phyloP scores from a whole-genome alignment of 805 yeast genomes.

The Sugiyamaella smithiae region DNA sequence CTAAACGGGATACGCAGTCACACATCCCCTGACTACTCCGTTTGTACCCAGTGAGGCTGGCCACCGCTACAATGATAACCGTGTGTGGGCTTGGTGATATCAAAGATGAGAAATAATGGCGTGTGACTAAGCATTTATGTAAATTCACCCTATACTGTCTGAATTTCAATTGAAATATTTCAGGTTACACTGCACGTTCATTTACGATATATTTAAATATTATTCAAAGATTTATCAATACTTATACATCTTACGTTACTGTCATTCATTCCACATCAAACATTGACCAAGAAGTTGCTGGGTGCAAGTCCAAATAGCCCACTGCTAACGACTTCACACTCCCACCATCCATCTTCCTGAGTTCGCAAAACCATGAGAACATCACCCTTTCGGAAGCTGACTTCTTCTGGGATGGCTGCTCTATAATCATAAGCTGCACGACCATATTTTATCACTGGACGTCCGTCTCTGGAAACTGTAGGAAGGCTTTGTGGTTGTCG shows the following conservation, averaged over 20 bases:
- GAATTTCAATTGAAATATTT: too few species aligned
- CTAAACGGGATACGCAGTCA: slow-evolving; percentile 7
- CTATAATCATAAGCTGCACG: slow-evolving; percentile 57
- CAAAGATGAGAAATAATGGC: too few species aligned
- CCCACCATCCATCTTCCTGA: slow-evolving; percentile 79
- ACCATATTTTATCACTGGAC: slow-evolving; percentile 49
- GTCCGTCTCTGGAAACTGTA: slow-evolving; percentile 49
- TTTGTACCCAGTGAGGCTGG: too few species aligned
- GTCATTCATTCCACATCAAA: slow-evolving; percentile 8
- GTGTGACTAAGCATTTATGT: too few species aligned
- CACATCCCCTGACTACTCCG: neutral
- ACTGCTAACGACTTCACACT: slow-evolving; percentile 50
- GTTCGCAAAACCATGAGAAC: slow-evolving; percentile 48
- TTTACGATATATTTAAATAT: neutral
- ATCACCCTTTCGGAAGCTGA: slow-evolving; percentile 58
- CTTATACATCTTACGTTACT: too few species aligned
- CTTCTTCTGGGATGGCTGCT: slow-evolving; percentile 60
- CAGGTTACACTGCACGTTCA: too few species aligned
- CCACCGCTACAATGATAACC: too few species aligned
- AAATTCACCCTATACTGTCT: too few species aligned
- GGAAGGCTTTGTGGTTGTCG: slow-evolving; percentile 38
- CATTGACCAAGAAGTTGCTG: slow-evolving; percentile 45
- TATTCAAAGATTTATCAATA: neutral
- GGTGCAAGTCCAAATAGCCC: slow-evolving; percentile 58
- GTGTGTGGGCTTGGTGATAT: too few species aligned